phyloP scores from a whole-genome alignment of 176 grass and related monocot species.

The Neostapfia colusana region DNA sequence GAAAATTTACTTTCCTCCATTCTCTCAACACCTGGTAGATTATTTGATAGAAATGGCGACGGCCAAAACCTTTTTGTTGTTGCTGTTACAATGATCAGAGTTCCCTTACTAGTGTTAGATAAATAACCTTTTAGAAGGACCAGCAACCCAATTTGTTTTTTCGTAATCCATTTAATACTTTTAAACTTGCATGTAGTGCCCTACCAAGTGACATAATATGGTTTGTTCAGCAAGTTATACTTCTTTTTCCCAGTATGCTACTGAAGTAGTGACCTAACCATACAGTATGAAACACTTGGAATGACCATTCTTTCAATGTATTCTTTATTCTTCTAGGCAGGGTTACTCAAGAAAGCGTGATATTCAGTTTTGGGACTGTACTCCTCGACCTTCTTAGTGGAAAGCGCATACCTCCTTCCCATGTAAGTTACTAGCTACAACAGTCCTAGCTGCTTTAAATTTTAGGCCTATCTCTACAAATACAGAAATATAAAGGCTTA shows the following conservation, averaged over 20 bases:
- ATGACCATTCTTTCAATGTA: slow-evolving; percentile 9
- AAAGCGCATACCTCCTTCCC: slow-evolving; percentile 90
- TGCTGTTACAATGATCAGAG: background rate
- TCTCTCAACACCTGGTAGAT: background rate
- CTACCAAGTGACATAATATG: background rate
- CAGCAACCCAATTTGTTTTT: background rate
- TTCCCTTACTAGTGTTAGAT: background rate
- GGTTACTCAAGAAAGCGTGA: slow-evolving; percentile 88
- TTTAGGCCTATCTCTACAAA: slow-evolving; percentile 2
- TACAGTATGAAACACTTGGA: background rate
- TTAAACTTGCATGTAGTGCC: background rate
- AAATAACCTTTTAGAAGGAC: background rate
- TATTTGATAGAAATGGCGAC: background rate
- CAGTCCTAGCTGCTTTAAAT: background rate
- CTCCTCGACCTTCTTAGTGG: slow-evolving; percentile 92
- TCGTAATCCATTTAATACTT: slow-evolving; percentile 7
- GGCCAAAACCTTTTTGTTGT: background rate
- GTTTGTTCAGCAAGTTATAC: background rate
- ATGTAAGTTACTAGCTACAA: slow-evolving; percentile 55
- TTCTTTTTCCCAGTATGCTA: background rate
- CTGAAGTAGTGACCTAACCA: slow-evolving; percentile 14
- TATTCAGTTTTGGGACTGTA: slow-evolving; percentile 97
- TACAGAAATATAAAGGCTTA: background rate
- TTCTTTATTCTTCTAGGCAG: slow-evolving; percentile 63
- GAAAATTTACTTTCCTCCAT: background rate